Conservation (phyloP, 2,329 filamentous ascomycete genomes). For the Rhinocladiella mackenziei region DNA sequence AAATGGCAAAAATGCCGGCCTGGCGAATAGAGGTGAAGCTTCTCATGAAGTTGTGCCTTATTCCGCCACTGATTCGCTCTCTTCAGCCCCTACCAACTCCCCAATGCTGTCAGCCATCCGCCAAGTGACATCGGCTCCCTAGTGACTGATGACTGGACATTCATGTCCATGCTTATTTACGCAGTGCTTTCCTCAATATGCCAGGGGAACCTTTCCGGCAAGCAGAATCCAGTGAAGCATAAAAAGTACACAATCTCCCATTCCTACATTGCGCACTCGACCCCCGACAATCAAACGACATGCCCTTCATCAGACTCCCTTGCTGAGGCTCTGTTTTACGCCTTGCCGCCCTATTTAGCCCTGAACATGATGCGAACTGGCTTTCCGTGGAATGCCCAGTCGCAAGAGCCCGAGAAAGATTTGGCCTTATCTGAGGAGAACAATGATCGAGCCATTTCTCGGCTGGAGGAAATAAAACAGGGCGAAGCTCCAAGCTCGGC, state of each 20-base stretch:
- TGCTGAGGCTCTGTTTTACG: slow-evolving; percentile 4
- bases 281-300: too few species aligned
- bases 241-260: too few species aligned
- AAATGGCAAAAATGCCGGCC: neutral
- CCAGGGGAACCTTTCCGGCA: neutral
- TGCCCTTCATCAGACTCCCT: slow-evolving; percentile 4
- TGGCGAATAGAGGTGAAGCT: too few species aligned
- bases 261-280: too few species aligned
- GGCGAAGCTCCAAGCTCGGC: neutral
- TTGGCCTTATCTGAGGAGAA: slow-evolving; percentile 1
- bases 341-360: neutral
- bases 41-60: too few species aligned
- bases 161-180: too few species aligned
- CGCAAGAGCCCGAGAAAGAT: slow-evolving; percentile 23
- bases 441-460: neutral
- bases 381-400: slow-evolving; percentile 25
- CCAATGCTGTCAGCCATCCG: neutral
- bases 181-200: neutral
- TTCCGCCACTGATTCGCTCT: too few species aligned
- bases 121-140: neutral
- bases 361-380: slow-evolving; percentile 19
- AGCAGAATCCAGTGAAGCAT: neutral
- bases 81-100: too few species aligned
- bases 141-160: too few species aligned
- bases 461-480: neutral